These are phyloP conservation scores for Trametes cinnabarina DNA, from an alignment of 768 basidiomycete genomes.

Conservation along the genomic window DNA sequence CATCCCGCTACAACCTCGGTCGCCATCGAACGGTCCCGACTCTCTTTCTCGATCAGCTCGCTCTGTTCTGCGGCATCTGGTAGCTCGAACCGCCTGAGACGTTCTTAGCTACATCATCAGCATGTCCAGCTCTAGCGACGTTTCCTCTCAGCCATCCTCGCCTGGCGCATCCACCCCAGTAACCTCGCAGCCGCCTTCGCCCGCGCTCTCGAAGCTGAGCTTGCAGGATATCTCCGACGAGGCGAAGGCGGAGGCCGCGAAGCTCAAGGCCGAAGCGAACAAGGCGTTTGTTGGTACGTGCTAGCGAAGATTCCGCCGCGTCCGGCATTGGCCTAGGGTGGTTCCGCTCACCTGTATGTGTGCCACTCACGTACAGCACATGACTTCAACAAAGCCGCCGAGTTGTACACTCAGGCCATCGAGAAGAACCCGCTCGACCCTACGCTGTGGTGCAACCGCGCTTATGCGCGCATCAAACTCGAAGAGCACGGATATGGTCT, in stretches of 20 bases:
- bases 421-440: constrained; percentile 85
- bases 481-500: constrained; percentile 95
- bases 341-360: too few species aligned
- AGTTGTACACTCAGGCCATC: constrained; percentile 81
- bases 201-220: constrained; percentile 50
- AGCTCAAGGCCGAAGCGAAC: constrained; percentile 85
- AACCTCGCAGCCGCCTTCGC: constrained; percentile 57
- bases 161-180: constrained; percentile 48
- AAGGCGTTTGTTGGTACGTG: constrained; percentile 73
- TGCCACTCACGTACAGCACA: constrained; percentile 60
- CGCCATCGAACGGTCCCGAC: neutral
- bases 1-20: neutral
- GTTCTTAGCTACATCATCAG: neutral
- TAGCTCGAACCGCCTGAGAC: neutral
- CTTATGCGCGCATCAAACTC: constrained; percentile 87
- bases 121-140: constrained; percentile 25
- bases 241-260: constrained; percentile 63
- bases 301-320: neutral
- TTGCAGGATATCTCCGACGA: constrained; percentile 65
- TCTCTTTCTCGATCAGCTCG: neutral
- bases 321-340: too few species aligned
- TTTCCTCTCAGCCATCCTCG: constrained; percentile 39
- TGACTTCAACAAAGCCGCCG: constrained; percentile 73
- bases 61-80: neutral
- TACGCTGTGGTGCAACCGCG: constrained; percentile 92